These are phyloP conservation scores for Hirsutella thompsonii DNA, from an alignment of 2,329 filamentous ascomycete species.

Conservation along the genomic window DNA sequence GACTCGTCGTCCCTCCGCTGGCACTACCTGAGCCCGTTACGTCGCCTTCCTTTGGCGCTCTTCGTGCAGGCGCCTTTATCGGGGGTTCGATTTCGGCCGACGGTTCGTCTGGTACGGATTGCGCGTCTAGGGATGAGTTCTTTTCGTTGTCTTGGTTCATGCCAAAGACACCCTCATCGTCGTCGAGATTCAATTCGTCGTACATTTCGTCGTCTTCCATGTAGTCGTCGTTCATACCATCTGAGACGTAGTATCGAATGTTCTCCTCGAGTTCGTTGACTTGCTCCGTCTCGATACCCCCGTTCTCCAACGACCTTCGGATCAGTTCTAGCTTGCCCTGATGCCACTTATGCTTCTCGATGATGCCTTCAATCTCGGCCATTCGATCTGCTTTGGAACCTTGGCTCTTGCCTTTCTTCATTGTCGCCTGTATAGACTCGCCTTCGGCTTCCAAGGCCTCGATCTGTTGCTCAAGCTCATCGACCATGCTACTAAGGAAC, in stretches of 20 bases:
- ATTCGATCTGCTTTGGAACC: constrained; percentile 73
- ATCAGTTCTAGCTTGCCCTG: constrained; percentile 85
- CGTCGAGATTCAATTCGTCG: constrained; percentile 82
- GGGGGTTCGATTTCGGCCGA: constrained; percentile 41
- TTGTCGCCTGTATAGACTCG: constrained; percentile 71
- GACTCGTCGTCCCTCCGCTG: constrained; percentile 35
- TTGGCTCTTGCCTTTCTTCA: constrained; percentile 94
- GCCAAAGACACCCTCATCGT: constrained; percentile 82
- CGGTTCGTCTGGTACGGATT: constrained; percentile 79
- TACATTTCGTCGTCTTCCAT: constrained; percentile 92
- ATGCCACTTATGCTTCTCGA: constrained; percentile 95
- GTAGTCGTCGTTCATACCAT: constrained; percentile 79
- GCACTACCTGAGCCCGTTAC: constrained; percentile 15
- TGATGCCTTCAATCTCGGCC: constrained; percentile 68
- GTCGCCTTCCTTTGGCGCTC: constrained; percentile 47
- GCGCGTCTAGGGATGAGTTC: constrained; percentile 87
- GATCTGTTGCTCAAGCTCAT: constrained; percentile 87
- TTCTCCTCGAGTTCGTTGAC: constrained; percentile 82
- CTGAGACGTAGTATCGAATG: constrained; percentile 90
- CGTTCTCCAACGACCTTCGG: constrained; percentile 82
- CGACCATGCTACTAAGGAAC: constrained; percentile 76
- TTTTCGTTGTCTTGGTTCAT: constrained; percentile 70
- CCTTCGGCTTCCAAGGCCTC: constrained; percentile 84
- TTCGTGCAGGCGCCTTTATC: constrained; percentile 31
- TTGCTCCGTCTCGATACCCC: constrained; percentile 74